Conservation (phyloP, 805 yeast genomes). For the Spathaspora gorwiae region DNA sequence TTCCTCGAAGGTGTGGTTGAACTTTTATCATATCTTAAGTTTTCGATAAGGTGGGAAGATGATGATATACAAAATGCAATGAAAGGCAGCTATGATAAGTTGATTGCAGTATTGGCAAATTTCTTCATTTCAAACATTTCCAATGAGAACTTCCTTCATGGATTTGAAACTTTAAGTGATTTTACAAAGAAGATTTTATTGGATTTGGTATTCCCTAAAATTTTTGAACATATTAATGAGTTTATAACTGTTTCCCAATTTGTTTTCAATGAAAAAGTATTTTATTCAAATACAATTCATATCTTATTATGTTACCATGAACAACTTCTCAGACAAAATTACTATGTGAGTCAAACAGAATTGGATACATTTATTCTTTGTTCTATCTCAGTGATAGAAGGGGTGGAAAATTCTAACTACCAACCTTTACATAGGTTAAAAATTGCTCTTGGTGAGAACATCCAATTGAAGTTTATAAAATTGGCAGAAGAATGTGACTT, state of each 20-base stretch:
- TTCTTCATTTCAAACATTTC: conserved; percentile 30
- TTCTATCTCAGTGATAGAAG: conserved; percentile 28
- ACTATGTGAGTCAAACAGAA: conserved; percentile 16
- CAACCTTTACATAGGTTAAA: conserved; percentile 14
- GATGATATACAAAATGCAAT: conserved; percentile 12
- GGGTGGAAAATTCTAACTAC: conserved; percentile 5
- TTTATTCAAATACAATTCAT: conserved; percentile 19
- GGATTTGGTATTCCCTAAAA: conserved; percentile 30
- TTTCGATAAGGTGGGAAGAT: conserved; percentile 22
- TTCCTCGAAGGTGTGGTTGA: conserved; percentile 40
- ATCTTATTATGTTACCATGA: conserved; percentile 22
- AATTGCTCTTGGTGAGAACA: conserved; percentile 22
- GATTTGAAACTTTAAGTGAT: conserved; percentile 25
- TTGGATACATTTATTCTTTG: conserved; percentile 25
- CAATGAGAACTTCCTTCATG: conserved; percentile 17
- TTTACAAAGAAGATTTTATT: conserved; percentile 31
- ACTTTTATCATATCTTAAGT: conserved; percentile 28
- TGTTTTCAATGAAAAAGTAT: conserved; percentile 30
- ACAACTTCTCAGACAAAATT: conserved; percentile 28
- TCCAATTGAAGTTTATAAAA: conserved; percentile 23
- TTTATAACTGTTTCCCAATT: conserved; percentile 29
- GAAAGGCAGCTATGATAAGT: conserved; percentile 18
- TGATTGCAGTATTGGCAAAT: conserved; percentile 29
- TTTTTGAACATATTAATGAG: conserved; percentile 32
- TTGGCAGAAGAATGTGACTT: conserved; percentile 14